Percentiles rank a stretch among this genome's conserved stretches.
phyloP scores from a whole-genome alignment of 192 early-diverging fungal genomes.

The Backusella tuberculispora region DNA sequence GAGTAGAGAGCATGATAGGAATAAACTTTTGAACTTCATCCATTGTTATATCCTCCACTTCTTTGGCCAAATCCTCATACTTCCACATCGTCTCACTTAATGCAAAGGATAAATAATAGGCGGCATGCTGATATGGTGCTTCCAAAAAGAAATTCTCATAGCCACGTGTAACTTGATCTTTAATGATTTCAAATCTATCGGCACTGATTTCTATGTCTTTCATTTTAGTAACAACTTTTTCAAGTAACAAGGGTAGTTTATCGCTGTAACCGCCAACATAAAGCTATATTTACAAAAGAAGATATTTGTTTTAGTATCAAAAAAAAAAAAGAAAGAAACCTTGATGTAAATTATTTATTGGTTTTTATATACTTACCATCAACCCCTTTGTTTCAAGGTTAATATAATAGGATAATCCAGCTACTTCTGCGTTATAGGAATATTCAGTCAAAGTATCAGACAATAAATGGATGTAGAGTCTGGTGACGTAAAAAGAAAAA shows the following conservation, averaged over 20 bases:
- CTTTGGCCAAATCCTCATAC: slow-evolving; percentile 68
- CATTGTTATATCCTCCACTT: slow-evolving; percentile 60
- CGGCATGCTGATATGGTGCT: slow-evolving; percentile 70
- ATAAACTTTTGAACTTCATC: slow-evolving; percentile 69
- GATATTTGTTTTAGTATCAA: slow-evolving; percentile 60
- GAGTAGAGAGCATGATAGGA: slow-evolving; percentile 60
- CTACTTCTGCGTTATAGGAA: slow-evolving; percentile 50
- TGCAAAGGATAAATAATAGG: slow-evolving; percentile 63
- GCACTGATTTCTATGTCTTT: slow-evolving; percentile 56
- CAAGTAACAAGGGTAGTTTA: slow-evolving; percentile 70
- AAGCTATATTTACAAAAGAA: slow-evolving; percentile 60
- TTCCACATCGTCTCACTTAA: slow-evolving; percentile 75
- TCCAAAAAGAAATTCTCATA: slow-evolving; percentile 71
- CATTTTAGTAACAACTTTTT: slow-evolving; percentile 68
- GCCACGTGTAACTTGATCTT: slow-evolving; percentile 65
- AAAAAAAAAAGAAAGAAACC: too few species aligned
- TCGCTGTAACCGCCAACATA: slow-evolving; percentile 81
- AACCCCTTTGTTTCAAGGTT: slow-evolving; percentile 55
- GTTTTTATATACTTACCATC: slow-evolving; percentile 52
- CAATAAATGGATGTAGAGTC: slow-evolving; percentile 42
- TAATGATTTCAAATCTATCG: slow-evolving; percentile 70
- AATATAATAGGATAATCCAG: slow-evolving; percentile 62
- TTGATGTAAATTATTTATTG: slow-evolving; percentile 8
- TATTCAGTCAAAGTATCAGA: slow-evolving; percentile 49
- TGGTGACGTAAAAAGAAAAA: slow-evolving; percentile 32